Evolutionary conservation across 2,329 filamentous ascomycete genomes (phyloP).

Genomic region (Tolypocladium guangdongense): DNA sequence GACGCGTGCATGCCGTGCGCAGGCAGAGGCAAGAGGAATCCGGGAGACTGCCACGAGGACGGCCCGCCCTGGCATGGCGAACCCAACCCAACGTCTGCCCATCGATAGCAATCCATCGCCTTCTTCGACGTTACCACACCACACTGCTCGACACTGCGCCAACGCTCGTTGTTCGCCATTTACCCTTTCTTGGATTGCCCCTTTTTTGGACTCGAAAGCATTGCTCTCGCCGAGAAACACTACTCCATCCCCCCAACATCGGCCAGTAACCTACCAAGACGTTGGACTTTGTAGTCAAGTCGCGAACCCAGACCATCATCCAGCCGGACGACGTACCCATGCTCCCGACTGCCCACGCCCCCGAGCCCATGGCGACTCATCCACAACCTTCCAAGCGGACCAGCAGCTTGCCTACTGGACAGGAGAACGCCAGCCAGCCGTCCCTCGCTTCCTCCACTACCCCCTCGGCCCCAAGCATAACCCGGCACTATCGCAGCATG

Average conservation of each 20-base stretch:
- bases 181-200: constrained; percentile 34
- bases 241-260: constrained; percentile 1
- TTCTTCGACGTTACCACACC: constrained; percentile 12
- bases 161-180: constrained; percentile 29
- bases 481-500: constrained; percentile 39
- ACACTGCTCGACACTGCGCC: constrained; percentile 19
- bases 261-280: constrained; percentile 8
- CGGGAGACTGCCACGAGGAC: constrained; percentile 11
- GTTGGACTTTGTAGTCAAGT: constrained; percentile 17
- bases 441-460: constrained; percentile 3
- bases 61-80: constrained; percentile 3
- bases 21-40: constrained; percentile 13
- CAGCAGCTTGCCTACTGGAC: constrained; percentile 15
- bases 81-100: constrained; percentile 1
- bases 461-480: constrained; percentile 6
- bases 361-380: constrained; percentile 6
- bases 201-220: constrained; percentile 20
- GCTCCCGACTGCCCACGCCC: constrained; percentile 6
- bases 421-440: constrained; percentile 5
- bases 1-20: constrained; percentile 9
- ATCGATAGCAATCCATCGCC: constrained; percentile 4
- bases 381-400: constrained; percentile 20
- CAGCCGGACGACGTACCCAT: constrained; percentile 30
- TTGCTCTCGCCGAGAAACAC: constrained; percentile 12
- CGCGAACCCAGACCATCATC: constrained; percentile 33